Evolutionary conservation across 805 yeast genomes (phyloP).

Genomic region (Sugiyamaella boreocaroliniensis): DNA sequence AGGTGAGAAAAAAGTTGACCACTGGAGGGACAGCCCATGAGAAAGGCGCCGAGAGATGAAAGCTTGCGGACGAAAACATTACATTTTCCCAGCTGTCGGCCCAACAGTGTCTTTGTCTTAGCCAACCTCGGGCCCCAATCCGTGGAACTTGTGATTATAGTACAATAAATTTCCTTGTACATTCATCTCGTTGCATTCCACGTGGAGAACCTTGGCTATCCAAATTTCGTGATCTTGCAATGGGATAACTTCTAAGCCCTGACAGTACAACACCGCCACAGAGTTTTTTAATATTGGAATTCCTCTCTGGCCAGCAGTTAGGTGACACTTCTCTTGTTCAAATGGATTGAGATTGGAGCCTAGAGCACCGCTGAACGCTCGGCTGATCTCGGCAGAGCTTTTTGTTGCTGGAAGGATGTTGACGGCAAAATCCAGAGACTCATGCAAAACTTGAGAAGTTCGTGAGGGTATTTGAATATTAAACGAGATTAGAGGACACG

Average conservation of each 20-base stretch:
- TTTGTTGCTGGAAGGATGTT: conserved; percentile 64
- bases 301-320: conserved; percentile 8
- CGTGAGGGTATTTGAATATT: conserved; percentile 81
- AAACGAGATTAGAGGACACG: conserved; percentile 74
- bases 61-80: too few relatives aligned
- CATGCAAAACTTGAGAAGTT: conserved; percentile 62
- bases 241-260: conserved; percentile 18
- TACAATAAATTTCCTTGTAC: conserved; percentile 16
- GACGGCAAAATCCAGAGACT: conserved; percentile 55
- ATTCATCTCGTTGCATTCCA: conserved; percentile 25
- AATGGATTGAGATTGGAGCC: conserved; percentile 33
- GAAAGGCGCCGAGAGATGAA: too few relatives aligned
- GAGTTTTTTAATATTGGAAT: conserved; percentile 26
- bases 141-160: conserved; percentile 21
- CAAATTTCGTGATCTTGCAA: conserved; percentile 88
- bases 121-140: conserved; percentile 35
- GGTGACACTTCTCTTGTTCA: conserved; percentile 22
- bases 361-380: conserved; percentile 55
- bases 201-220: conserved; percentile 62
- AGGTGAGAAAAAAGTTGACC: too few relatives aligned
- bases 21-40: too few relatives aligned
- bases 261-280: conserved; percentile 26
- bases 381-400: conserved; percentile 52
- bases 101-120: not conserved
- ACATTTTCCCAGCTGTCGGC: too few relatives aligned